phyloP scores from a whole-genome alignment of 805 yeast genomes.

The Suhomyces prunicola region DNA sequence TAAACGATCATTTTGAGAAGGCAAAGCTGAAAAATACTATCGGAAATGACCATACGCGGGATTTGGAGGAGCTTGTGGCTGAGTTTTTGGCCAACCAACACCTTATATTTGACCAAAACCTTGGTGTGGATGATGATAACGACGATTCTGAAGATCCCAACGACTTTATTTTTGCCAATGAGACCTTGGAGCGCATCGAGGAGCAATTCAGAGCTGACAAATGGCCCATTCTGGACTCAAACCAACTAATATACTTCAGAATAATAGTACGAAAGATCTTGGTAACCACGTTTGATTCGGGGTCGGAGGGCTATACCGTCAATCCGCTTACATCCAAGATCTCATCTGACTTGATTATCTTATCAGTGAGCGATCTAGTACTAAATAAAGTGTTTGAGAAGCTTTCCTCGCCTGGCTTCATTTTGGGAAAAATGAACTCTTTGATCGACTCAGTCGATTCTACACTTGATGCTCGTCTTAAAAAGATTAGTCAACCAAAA shows the following conservation, averaged over 20 bases:
- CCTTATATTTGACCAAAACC: conserved; percentile 14
- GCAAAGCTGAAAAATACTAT: neutral
- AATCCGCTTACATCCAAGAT: conserved; percentile 23
- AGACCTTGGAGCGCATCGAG: conserved; percentile 1
- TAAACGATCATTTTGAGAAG: neutral
- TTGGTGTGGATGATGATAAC: neutral
- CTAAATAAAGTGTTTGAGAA: conserved; percentile 20
- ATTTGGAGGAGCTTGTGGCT: neutral
- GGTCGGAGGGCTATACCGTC: conserved; percentile 2
- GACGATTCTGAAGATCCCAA: neutral
- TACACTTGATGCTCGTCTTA: neutral
- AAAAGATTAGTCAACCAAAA: neutral
- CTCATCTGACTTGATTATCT: conserved; percentile 17
- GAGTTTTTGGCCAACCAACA: conserved; percentile 12
- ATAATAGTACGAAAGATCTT: conserved; percentile 22
- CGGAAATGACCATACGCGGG: neutral
- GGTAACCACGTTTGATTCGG: conserved; percentile 10
- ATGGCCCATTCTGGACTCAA: neutral
- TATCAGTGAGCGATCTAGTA: conserved; percentile 30
- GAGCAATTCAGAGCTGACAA: neutral
- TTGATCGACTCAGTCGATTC: conserved; percentile 5
- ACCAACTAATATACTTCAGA: conserved; percentile 18
- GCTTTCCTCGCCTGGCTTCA: conserved; percentile 24
- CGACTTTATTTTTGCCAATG: conserved; percentile 1
- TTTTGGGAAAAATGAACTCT: conserved; percentile 15